phyloP scores from a whole-genome alignment of 2,329 filamentous ascomycete genomes.

The Zymoseptoria tritici region DNA sequence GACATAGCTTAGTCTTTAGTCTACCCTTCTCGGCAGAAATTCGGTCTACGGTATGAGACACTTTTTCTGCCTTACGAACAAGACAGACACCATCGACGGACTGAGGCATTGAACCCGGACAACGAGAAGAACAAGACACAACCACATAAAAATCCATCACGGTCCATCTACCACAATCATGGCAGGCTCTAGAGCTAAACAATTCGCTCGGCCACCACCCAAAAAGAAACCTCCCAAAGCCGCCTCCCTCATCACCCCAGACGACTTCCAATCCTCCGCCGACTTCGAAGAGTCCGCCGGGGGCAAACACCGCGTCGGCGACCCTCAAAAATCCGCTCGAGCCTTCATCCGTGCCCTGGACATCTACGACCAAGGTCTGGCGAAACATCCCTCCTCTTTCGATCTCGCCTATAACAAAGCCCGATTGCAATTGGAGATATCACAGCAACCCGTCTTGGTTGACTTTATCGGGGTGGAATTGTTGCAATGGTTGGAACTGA shows the following conservation, averaged over 20 bases:
- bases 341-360: conserved; percentile 59
- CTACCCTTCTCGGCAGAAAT: neutral
- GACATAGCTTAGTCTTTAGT: too few species aligned
- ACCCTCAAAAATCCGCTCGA: conserved; percentile 56
- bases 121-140: too few species aligned
- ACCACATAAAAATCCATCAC: neutral
- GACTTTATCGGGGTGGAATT: conserved; percentile 49
- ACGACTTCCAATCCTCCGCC: conserved; percentile 58
- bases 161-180: conserved; percentile 8
- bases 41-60: neutral
- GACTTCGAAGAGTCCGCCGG: conserved; percentile 64
- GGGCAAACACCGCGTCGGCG: conserved; percentile 67
- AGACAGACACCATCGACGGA: too few species aligned
- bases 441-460: conserved; percentile 58
- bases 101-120: too few species aligned
- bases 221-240: conserved; percentile 35
- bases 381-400: conserved; percentile 54
- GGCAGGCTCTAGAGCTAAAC: conserved; percentile 24
- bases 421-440: conserved; percentile 61
- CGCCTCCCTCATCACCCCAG: conserved; percentile 48
- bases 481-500: conserved; percentile 50
- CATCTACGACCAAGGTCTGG: conserved; percentile 57
- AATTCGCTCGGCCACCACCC: conserved; percentile 22
- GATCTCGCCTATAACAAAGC: conserved; percentile 74
- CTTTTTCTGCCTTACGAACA: too few species aligned